phyloP scores from a whole-genome alignment of 2,329 filamentous ascomycete genomes.

The Arthrocladium fulminans region DNA sequence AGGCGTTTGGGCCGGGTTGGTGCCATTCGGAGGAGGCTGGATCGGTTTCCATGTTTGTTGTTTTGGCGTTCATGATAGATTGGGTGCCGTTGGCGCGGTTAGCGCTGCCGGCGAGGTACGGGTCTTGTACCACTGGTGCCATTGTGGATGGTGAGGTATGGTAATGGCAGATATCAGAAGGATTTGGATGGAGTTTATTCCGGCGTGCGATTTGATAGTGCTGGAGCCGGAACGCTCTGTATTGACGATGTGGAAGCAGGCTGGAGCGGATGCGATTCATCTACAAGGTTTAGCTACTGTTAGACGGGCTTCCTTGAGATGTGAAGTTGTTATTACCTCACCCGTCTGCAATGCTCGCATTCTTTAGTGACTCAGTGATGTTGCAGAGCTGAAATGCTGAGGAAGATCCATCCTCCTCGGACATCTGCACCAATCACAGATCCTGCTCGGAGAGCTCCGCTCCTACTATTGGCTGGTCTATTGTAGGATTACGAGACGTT shows the following conservation, averaged over 20 bases:
- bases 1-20: conserved; percentile 19
- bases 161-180: neutral
- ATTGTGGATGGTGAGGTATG: neutral
- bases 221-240: neutral
- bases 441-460: too few relatives aligned
- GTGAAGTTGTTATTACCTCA: too few relatives aligned
- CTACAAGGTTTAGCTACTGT: neutral
- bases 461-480: too few relatives aligned
- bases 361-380: too few relatives aligned
- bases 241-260: neutral
- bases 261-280: neutral
- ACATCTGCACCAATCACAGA: neutral
- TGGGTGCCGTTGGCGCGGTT: conserved; percentile 8
- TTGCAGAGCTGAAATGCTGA: neutral
- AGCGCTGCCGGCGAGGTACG: conserved; percentile 1
- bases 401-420: neutral
- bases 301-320: neutral
- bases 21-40: conserved; percentile 13
- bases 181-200: neutral
- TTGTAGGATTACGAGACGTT: too few relatives aligned
- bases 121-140: neutral
- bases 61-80: conserved; percentile 10
- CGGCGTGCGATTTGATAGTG: neutral
- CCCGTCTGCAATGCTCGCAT: too few relatives aligned
- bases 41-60: conserved; percentile 1